Evolutionary conservation across 2,329 filamentous ascomycete genomes (phyloP), one percentile per base, ranked within the genome.

Genomic region (Aureobasidium musti): DNA sequence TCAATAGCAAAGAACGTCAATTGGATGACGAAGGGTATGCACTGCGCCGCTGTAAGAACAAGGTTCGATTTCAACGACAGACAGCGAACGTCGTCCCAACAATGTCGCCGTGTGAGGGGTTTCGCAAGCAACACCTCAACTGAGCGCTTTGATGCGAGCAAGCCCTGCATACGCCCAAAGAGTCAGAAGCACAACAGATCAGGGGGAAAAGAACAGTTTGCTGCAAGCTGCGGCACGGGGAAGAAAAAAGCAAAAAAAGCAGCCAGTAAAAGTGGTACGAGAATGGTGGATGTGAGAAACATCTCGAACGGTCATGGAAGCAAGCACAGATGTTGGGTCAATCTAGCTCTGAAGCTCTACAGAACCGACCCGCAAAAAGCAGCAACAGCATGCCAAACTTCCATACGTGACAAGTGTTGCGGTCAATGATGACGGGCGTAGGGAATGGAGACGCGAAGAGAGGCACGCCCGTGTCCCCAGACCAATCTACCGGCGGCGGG

Each of bases 11-110:
- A 45, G 26, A 35, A 60, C 5, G 28, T 30, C n/a, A 21, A 47
- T 35, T 39, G 23, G 23, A 60, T 60, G 39, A 59, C 26, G 54
- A 43, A 21, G 43, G 41, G 11, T 5, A 45, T 59, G 56, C 26
- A 39, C 39, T 47, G 39, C 39, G 56, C 56, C 56, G 56, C 39
- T 37, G 54, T 2, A 14, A 5, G 21, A 47, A 49, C 57, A 61
- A 61, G 57, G 41, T 61, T 61, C 43, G 43, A 49, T 61, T 37
- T 61, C 57, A 61, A 26, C 57, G 57, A 61, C 57, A 61, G 45
- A 61, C 57, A 49, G 30, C 57, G 28, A 61, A 61, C 57, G 28
- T 49, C 41, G 57, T 61, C 57, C 57, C 57, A 61, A 61, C 57
- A 61, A 47, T 47, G 41, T 35, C 19, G 57, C 43, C 57, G 41